Base-by-base conservation (phyloP, 1,284 basidiomycete genomes). In the Marasmius fiardii region DNA sequence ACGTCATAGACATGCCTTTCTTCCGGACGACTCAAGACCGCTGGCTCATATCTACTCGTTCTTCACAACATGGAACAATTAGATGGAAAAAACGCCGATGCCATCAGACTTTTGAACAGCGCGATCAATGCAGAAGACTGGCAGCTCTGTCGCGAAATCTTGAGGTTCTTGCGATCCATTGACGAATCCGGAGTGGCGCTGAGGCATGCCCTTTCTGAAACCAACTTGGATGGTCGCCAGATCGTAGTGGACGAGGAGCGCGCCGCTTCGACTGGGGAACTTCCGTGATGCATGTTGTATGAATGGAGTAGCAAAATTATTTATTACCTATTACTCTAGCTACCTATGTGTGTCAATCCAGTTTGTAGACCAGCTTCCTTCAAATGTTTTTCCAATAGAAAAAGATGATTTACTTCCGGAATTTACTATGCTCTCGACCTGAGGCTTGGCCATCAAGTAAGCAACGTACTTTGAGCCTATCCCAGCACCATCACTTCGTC, bases 31-130 rank as follows among this genome's bases (percentile, higher is more conserved):
- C 77, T 95, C 59, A 92, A 92, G 63, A 95, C 94, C 1, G 97
- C 97, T 0, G 93, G 88, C 0, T 95, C 92, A 14, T 98, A 98
- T 70, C 79, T 99, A 8, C 79, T 99, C 26, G 93, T 99, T 2
- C 74, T 99, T 56, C 95, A 99, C 69, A 94, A 91, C 60, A 78
- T 98, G 49, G 94, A 98, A 66, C 90, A 95, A 60, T 74, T 93
- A 49, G 91, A 94, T 60, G 90, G 88, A 68, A 83, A 85, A 58
- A 85, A 85, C 62, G 79, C 80, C 44, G 92, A 96, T 62, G 92
- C 88, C 1, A 81, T 93, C 24, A 80, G 90, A 26, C 74, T 97
- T 18, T 73, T 98, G 51, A 81, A 82, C 47, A 82, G 80, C 57
- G 93, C 93, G 3, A 77, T 93, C 23, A 79, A 82, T 4, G 82